A percentile compares a stretch with the other conserved stretches of the same genome.
Conservation (phyloP, 176 grass and related monocot species). For the Eremochloa ophiuroides region DNA sequence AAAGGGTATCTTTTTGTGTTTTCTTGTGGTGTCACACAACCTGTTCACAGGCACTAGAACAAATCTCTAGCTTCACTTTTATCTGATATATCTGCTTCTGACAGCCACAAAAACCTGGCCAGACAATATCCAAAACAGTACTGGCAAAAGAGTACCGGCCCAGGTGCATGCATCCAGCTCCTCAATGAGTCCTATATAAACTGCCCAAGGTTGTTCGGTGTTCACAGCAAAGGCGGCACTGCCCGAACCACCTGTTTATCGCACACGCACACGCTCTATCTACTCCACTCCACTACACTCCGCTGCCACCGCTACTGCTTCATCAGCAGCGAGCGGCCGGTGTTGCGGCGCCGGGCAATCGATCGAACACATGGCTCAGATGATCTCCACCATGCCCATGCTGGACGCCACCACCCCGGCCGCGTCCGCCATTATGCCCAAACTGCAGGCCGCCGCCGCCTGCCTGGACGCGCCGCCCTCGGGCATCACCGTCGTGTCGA, state of each 20-base stretch:
- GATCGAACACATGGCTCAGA: constrained; percentile 42
- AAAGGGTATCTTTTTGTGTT: background rate
- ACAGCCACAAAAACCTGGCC: constrained; percentile 38
- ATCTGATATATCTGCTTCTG: constrained; percentile 15
- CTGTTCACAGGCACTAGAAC: background rate
- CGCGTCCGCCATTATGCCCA: constrained; percentile 40
- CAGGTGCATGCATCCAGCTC: constrained; percentile 40
- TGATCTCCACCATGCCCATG: constrained; percentile 41
- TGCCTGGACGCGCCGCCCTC: constrained; percentile 38
- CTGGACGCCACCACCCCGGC: constrained; percentile 26
- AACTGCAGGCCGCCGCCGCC: background rate
- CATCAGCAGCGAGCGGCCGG: constrained; percentile 14
- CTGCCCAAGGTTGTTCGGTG: background rate
- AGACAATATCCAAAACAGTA: constrained; percentile 36
- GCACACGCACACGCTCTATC: background rate
- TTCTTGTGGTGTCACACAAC: background rate
- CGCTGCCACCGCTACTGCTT: background rate
- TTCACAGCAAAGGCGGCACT: constrained; percentile 29
- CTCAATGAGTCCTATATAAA: constrained; percentile 50
- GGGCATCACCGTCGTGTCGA: constrained; percentile 55
- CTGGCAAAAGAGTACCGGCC: constrained; percentile 12
- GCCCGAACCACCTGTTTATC: constrained; percentile 33
- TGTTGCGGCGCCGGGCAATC: background rate
- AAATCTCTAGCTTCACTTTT: constrained; percentile 21
- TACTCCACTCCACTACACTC: background rate